Percentiles rank a stretch among this genome's conserved stretches.
Evolutionary conservation across 1,284 basidiomycete genomes (phyloP).

Genomic region (Ustilago sp.): DNA sequence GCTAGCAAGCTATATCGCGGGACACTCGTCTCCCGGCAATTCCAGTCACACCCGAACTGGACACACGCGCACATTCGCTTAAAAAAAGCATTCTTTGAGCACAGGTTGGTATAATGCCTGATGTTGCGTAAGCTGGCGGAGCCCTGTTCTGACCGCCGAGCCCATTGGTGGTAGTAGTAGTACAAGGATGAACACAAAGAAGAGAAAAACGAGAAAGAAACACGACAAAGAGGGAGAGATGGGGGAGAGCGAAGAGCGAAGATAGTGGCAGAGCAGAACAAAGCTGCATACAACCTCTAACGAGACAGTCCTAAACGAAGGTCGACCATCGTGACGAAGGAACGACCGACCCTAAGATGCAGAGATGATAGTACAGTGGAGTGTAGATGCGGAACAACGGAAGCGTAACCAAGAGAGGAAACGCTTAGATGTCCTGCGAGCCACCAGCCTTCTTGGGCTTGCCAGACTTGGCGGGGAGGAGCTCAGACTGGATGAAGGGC

Average conservation of each 20-base stretch:
- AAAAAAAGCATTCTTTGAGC: constrained; percentile 4
- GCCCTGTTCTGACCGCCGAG: constrained; percentile 58
- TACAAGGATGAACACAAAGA: constrained; percentile 59
- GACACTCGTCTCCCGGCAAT: not conserved
- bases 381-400: constrained; percentile 25
- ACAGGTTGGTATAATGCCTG: constrained; percentile 57
- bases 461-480: constrained; percentile 78
- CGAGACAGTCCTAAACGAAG: constrained; percentile 21
- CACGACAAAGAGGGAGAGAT: constrained; percentile 8
- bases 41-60: not conserved
- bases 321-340: not conserved
- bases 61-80: constrained; percentile 1
- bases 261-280: constrained; percentile 6
- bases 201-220: constrained; percentile 31
- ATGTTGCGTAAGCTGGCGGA: constrained; percentile 53
- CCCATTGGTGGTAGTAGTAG: constrained; percentile 60
- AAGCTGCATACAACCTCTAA: constrained; percentile 10
- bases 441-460: constrained; percentile 71
- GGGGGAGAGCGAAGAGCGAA: constrained; percentile 10
- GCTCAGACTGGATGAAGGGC: constrained; percentile 89
- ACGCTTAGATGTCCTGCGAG: constrained; percentile 66
- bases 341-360: constrained; percentile 7
- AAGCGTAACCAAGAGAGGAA: constrained; percentile 13
- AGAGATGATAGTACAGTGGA: constrained; percentile 29
- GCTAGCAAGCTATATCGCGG: too few species aligned